A percentile compares a stretch with the other conserved stretches of the same genome.
Evolutionary conservation across 202 grass and related monocot species (phyloP).

Genomic region (Setaria italica): DNA sequence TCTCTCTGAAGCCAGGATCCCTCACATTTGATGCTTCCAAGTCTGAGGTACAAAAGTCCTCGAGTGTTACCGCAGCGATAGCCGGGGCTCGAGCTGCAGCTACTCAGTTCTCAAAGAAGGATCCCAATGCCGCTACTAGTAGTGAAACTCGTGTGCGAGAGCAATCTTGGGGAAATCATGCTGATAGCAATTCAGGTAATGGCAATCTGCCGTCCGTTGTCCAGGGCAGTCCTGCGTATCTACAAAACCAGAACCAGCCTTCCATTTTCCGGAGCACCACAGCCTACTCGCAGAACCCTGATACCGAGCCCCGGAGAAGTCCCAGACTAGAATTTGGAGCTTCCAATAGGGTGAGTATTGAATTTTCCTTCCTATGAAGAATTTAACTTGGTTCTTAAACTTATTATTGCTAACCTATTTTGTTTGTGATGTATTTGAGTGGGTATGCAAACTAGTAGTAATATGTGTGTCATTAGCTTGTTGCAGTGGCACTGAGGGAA

Average conservation of each 20-base stretch:
- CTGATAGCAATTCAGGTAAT: conserved; percentile 21
- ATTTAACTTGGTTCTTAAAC: neutral
- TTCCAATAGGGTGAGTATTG: conserved; percentile 53
- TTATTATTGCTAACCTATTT: neutral
- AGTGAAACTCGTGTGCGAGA: conserved; percentile 11
- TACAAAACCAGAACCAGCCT: conserved; percentile 9
- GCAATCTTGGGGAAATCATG: neutral
- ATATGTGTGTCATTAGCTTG: conserved; percentile 39
- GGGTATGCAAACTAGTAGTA: neutral
- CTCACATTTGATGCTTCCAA: conserved; percentile 48
- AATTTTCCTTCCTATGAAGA: neutral
- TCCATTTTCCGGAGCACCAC: neutral
- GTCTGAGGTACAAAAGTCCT: conserved; percentile 45
- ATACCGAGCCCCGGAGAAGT: conserved; percentile 44
- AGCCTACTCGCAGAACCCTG: conserved; percentile 14
- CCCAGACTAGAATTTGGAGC: conserved; percentile 46
- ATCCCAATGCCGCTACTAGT: conserved; percentile 13
- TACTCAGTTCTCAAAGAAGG: conserved; percentile 72
- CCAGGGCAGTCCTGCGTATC: neutral
- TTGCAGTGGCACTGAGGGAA: conserved; percentile 54
- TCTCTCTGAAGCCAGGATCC: conserved; percentile 72
- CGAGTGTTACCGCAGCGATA: conserved; percentile 68
- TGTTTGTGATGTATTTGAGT: neutral
- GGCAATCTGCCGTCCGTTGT: neutral
- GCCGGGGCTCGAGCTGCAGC: conserved; percentile 78